These are phyloP conservation scores for Smithsoniella earleae DNA, from an alignment of 163 green algal species.

Conservation along the genomic window DNA sequence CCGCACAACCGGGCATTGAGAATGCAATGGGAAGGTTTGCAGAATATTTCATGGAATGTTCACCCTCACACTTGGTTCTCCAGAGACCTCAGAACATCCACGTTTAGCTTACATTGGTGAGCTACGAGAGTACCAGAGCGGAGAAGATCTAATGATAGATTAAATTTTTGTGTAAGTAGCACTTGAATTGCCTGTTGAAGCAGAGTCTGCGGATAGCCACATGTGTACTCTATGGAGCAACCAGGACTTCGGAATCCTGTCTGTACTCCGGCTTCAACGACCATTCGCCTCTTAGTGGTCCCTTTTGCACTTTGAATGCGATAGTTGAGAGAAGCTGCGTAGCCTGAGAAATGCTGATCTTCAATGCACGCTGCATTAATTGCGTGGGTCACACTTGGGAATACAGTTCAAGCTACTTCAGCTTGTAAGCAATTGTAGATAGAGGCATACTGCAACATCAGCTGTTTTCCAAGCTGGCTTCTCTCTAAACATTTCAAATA, in stretches of 20 bases:
- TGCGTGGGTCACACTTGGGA: background rate
- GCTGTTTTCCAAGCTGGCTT: conserved; percentile 27
- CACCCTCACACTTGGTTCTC: too few species aligned
- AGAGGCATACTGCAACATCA: background rate
- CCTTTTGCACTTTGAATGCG: conserved; percentile 9
- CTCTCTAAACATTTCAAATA: conserved; percentile 28
- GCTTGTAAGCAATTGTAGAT: background rate
- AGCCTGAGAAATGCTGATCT: conserved; percentile 9
- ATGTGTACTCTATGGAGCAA: too few species aligned
- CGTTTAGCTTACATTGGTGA: too few species aligned
- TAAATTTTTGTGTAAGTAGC: too few species aligned
- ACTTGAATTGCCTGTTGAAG: too few species aligned
- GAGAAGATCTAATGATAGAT: too few species aligned
- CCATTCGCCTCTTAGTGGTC: conserved; percentile 13
- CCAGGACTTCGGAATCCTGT: background rate
- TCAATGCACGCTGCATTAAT: background rate
- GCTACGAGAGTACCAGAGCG: too few species aligned
- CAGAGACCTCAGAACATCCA: too few species aligned
- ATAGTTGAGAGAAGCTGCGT: background rate
- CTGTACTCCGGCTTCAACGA: conserved; percentile 15
- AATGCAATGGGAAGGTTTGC: too few species aligned
- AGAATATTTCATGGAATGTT: too few species aligned
- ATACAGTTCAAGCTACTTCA: background rate
- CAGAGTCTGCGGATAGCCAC: too few species aligned
- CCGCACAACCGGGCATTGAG: too few species aligned